Percentiles rank a stretch among this genome's conserved stretches.
These are phyloP conservation scores for Penicillium sumatraense DNA, from an alignment of 2,329 filamentous ascomycete species.

Conservation along the genomic window DNA sequence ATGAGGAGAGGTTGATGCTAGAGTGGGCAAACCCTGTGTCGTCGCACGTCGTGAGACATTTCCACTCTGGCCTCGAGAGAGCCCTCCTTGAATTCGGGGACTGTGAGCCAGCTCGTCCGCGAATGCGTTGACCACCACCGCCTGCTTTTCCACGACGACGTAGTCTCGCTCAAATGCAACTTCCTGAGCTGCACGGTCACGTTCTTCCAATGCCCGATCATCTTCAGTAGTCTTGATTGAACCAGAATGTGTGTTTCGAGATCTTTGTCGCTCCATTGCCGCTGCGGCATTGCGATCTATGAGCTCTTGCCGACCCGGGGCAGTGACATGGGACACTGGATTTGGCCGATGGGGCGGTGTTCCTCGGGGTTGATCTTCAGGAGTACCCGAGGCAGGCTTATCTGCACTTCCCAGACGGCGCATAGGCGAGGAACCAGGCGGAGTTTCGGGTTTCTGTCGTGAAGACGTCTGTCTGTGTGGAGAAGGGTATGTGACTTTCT, in stretches of 20 bases:
- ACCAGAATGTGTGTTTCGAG: conserved; percentile 51
- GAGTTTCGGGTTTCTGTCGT: conserved; percentile 33
- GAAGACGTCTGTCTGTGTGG: conserved; percentile 45
- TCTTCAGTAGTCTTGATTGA: conserved; percentile 51
- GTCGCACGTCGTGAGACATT: conserved; percentile 76
- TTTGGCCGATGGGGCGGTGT: conserved; percentile 38
- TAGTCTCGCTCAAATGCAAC: conserved; percentile 92
- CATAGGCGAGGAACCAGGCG: conserved; percentile 34
- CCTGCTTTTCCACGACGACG: conserved; percentile 91
- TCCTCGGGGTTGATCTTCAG: conserved; percentile 32
- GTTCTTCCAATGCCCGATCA: conserved; percentile 45
- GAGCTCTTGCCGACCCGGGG: conserved; percentile 46
- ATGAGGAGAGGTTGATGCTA: conserved; percentile 70
- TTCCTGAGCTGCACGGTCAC: conserved; percentile 77
- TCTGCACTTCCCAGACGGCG: conserved; percentile 41
- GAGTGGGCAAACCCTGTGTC: conserved; percentile 72
- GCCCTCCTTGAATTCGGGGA: conserved; percentile 62
- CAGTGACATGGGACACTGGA: conserved; percentile 42
- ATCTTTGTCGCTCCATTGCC: conserved; percentile 67
- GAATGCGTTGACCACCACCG: conserved; percentile 95
- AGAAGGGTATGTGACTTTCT: conserved; percentile 23
- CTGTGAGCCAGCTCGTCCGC: conserved; percentile 92
- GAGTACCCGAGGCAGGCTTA: conserved; percentile 26
- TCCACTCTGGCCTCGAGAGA: conserved; percentile 60
- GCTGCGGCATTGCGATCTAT: conserved; percentile 38